Percentiles rank a stretch among this genome's conserved stretches.
These are phyloP conservation scores for Colletotrichum coccodes DNA, from an alignment of 2,329 filamentous ascomycete species.

Conservation along the genomic window DNA sequence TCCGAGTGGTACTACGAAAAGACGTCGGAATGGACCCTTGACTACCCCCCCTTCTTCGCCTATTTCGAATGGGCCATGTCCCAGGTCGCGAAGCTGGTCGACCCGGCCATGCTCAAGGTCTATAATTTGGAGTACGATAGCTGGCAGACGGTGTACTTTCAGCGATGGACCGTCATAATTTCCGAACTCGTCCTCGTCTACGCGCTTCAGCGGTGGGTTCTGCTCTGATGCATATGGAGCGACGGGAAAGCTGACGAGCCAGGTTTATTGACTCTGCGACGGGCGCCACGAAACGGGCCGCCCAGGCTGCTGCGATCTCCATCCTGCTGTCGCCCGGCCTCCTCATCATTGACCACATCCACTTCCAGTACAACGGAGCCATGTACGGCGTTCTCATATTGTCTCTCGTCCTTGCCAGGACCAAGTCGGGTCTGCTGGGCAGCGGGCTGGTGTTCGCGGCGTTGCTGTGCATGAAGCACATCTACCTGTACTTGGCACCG, in stretches of 20 bases:
- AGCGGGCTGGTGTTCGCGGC: slow-evolving; percentile 87
- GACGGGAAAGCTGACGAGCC: background rate
- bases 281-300: slow-evolving; percentile 73
- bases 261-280: slow-evolving; percentile 82
- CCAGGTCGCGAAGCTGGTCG: slow-evolving; percentile 78
- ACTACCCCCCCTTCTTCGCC: slow-evolving; percentile 98
- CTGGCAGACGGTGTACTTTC: slow-evolving; percentile 95
- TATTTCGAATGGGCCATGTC: slow-evolving; percentile 96
- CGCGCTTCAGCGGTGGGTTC: slow-evolving; percentile 75
- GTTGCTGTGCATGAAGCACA: slow-evolving; percentile 95
- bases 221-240: background rate
- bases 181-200: slow-evolving; percentile 87
- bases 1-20: slow-evolving; percentile 97
- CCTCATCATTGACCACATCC: slow-evolving; percentile 97
- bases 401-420: slow-evolving; percentile 85
- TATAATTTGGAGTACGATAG: slow-evolving; percentile 87
- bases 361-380: slow-evolving; percentile 99
- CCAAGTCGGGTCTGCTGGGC: slow-evolving; percentile 76
- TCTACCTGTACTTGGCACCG: slow-evolving; percentile 94
- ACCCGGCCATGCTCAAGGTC: slow-evolving; percentile 84
- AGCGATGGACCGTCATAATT: slow-evolving; percentile 85
- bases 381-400: slow-evolving; percentile 91
- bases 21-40: slow-evolving; percentile 99
- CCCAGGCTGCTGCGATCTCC: slow-evolving; percentile 88
- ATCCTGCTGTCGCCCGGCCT: slow-evolving; percentile 92